A percentile compares a stretch with the other conserved stretches of the same genome.
Conservation (phyloP, 2,329 filamentous ascomycete species). For the Trichophyton equinum region DNA sequence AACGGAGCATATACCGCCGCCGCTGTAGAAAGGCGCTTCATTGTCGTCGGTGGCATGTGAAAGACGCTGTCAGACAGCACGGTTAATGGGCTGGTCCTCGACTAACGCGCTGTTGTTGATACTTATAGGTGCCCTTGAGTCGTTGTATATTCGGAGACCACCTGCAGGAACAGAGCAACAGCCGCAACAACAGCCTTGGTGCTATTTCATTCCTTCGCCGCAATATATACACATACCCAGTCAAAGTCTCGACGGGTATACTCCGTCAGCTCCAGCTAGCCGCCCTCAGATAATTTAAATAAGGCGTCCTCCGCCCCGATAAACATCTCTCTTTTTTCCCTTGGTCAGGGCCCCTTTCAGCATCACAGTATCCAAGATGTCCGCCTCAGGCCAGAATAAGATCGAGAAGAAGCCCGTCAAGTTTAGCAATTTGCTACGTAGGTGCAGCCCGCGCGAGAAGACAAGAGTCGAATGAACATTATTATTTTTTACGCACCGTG, state of each 20-base stretch:
- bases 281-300: neutral
- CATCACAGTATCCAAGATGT: slow-evolving; percentile 26
- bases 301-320: neutral
- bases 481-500: neutral
- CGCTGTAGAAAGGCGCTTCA: neutral
- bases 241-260: neutral
- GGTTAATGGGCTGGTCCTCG: neutral
- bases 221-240: neutral
- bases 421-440: slow-evolving; percentile 91
- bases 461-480: neutral
- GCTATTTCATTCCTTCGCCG: neutral
- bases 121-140: neutral
- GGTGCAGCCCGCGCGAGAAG: slow-evolving; percentile 21
- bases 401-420: slow-evolving; percentile 99
- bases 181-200: neutral
- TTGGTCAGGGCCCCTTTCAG: slow-evolving; percentile 89
- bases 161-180: neutral
- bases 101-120: neutral
- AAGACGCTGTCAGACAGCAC: neutral
- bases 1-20: neutral
- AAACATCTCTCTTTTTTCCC: slow-evolving; percentile 42
- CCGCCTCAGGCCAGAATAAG: slow-evolving; percentile 33
- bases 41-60: neutral
- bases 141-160: neutral
- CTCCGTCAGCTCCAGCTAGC: slow-evolving; percentile 1